Evolutionary conservation across 257 asterid species (phyloP), one percentile per base, ranked within the genome.

Genomic region (Solanum bulbocastanum): DNA sequence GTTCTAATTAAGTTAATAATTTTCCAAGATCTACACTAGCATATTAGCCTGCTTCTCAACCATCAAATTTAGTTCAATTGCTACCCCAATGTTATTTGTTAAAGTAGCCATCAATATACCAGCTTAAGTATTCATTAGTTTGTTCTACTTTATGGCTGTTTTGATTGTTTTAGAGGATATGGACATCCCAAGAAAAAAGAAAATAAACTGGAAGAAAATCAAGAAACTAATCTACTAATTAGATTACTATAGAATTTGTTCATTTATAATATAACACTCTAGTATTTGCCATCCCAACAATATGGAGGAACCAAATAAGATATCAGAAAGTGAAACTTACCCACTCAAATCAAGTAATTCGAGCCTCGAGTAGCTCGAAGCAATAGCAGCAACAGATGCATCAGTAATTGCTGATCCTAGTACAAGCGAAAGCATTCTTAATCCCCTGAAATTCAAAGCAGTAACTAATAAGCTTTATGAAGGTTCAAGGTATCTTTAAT

Each of bases 281-380:
- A 18, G 15, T 82, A 82, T 10, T 81, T 49, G 40, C 40, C 22
- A 11, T 46, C 85, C 68, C 85, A 7, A 5, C 68, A 46, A 81
- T 16, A 46, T 46, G 68, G 85, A 81, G 42, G 66, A 81, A 52
- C 58, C 83, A 86, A 46, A 72, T 37, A 71, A 8, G 40, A 49
- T 27, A 14, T 18, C 52, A 73, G 15, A 33, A 85, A 66, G 76
- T n/a, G 84, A 22, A 87, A 92, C 96, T 35, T 90, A 97, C 99
- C 99, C 99, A 87, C 99, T 97, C 40, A 97, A 94, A 94, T 97
- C 99, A 89, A 97, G 98, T 93, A 94, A 92, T 88, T 97, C 98
- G 88, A 97, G 92, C 69, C 91, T 93, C 20, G 98, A 87, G 90
- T 96, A 97, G 88, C 95, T 92, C 37, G 97, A 95, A 88, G 96